Base-by-base conservation (phyloP, 441 rosid genomes). In the Breynia disticha region DNA sequence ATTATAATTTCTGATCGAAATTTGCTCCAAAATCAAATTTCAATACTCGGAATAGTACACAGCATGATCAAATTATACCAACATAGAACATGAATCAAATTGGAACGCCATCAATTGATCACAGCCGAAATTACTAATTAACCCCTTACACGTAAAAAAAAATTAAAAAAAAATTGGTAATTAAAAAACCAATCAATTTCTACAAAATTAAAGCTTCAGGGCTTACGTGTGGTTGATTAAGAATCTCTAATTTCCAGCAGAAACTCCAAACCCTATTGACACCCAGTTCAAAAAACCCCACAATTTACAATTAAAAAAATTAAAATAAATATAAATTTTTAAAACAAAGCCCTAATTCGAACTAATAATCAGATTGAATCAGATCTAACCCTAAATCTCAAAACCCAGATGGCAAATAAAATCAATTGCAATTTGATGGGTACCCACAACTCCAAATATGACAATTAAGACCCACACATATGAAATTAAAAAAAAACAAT, bases 221-320 rank as follows among this genome's bases (percentile, higher is more conserved):
- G 76, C 86, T 82, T 73, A 87, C 87, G 59, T 48, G 68, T 43
- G 54, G 62, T 65, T 62, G 76, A 72, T 70, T 79, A 79, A n/a
- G n/a, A n/a, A 63, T 65, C 74, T 63, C 65, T 19, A 64, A 61
- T 63, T 65, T 59, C 72, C 68, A 70, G 82, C 77, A 73, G 61
- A 69, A 76, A 55, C 72, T 64, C 62, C 81, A 67, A 46, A 63
- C 50, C 41, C 52, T 62, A 68, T 62, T 2, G 1, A 20, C 70
- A 72, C 46, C 70, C 53, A 77, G 63, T 60, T 68, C 50, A 20
- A 44, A 62, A 21, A 32, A 38, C 28, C 52, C 42, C 54, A 38
- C n/a, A 37, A 65, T 41, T 15, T 45, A 59, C 17, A 4, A n/a
- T 17, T 41, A 1, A 22, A 48, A 59, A 54, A 18, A 56, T 18